These are phyloP conservation scores for Pterocarpus macrocarpus DNA, from an alignment of 306 rosid species.

Conservation along the genomic window DNA sequence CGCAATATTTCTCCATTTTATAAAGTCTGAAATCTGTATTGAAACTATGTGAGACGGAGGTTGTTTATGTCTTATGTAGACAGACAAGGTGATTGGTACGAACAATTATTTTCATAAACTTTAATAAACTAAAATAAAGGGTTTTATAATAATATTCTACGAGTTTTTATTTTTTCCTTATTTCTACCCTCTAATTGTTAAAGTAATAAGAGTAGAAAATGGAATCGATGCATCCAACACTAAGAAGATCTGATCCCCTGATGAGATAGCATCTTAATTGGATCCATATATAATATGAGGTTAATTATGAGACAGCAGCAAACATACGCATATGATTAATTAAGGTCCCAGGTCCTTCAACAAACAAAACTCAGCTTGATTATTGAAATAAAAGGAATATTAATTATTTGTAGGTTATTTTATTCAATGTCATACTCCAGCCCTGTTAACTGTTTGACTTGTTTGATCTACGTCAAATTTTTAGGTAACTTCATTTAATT, in stretches of 20 bases:
- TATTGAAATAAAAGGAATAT: background rate
- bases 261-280: background rate
- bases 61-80: background rate
- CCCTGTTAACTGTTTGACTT: background rate
- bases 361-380: background rate
- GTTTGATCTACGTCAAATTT: background rate
- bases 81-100: background rate
- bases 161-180: too few relatives aligned
- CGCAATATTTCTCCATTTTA: too few relatives aligned
- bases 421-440: background rate
- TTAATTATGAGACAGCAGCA: background rate
- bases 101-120: background rate
- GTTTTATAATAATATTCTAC: background rate
- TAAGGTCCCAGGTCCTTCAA: background rate
- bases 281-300: background rate
- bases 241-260: constrained; percentile 9
- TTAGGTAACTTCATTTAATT: background rate
- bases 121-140: background rate
- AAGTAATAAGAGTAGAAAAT: too few relatives aligned
- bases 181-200: too few relatives aligned
- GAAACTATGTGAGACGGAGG: too few relatives aligned
- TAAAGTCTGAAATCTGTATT: too few relatives aligned
- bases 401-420: background rate
- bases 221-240: background rate
- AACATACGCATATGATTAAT: background rate